Evolutionary conservation across 2,329 filamentous ascomycete genomes (phyloP).

Genomic region (Sclerotinia nivalis): DNA sequence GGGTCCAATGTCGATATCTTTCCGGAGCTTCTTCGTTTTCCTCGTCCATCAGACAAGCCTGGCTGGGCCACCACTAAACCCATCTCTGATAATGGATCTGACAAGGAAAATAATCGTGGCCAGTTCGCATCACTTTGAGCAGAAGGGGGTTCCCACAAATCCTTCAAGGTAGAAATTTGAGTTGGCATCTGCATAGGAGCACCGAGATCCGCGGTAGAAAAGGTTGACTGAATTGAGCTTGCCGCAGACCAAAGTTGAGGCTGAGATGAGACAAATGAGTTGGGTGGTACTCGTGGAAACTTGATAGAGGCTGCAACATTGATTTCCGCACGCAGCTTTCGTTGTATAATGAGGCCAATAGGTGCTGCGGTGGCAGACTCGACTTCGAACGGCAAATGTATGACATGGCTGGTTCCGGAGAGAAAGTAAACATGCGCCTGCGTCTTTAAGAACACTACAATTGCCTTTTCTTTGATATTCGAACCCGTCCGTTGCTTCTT

Average conservation of each 20-base stretch:
- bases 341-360: slow-evolving; percentile 80
- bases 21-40: slow-evolving; percentile 46
- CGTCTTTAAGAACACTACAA: slow-evolving; percentile 89
- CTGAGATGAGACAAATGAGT: slow-evolving; percentile 78
- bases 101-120: slow-evolving; percentile 78
- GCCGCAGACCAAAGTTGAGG: slow-evolving; percentile 52
- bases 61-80: slow-evolving; percentile 72
- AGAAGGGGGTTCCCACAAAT: slow-evolving; percentile 57
- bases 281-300: slow-evolving; percentile 68
- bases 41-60: slow-evolving; percentile 44
- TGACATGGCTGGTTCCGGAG: slow-evolving; percentile 80
- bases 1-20: slow-evolving; percentile 64
- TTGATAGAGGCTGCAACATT: slow-evolving; percentile 54
- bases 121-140: slow-evolving; percentile 60
- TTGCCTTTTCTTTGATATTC: slow-evolving; percentile 56
- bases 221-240: slow-evolving; percentile 52
- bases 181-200: slow-evolving; percentile 56
- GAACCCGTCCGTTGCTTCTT: slow-evolving; percentile 36
- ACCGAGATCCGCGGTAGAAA: slow-evolving; percentile 59
- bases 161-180: slow-evolving; percentile 56
- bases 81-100: slow-evolving; percentile 81
- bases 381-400: slow-evolving; percentile 94
- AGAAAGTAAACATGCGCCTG: slow-evolving; percentile 94
- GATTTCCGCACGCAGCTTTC: slow-evolving; percentile 62
- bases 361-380: slow-evolving; percentile 82